Evolutionary conservation across 768 basidiomycete species (phyloP).

Genomic region (Chalciporus pseudorubinellus): DNA sequence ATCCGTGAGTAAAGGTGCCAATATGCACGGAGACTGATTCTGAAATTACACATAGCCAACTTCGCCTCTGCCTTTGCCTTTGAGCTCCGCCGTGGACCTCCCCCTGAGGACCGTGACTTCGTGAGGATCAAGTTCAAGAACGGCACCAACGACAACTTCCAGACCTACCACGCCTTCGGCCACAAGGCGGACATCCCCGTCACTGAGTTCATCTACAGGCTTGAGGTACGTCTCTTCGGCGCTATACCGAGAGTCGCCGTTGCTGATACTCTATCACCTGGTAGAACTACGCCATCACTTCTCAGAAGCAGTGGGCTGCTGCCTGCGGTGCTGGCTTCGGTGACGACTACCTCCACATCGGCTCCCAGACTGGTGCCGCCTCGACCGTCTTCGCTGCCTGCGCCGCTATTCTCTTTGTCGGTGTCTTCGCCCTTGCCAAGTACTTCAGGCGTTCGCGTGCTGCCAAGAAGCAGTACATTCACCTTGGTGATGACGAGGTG

Average conservation of each 20-base stretch:
- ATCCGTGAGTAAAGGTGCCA: conserved; percentile 52
- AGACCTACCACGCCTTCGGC: conserved; percentile 70
- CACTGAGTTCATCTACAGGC: conserved; percentile 81
- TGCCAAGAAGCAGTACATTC: conserved; percentile 33
- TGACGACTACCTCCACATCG: conserved; percentile 33
- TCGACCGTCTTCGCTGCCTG: conserved; percentile 34
- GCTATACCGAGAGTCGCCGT: background rate
- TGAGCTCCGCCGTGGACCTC: conserved; percentile 73
- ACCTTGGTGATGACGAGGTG: conserved; percentile 39
- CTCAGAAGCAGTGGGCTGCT: conserved; percentile 44
- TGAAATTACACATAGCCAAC: conserved; percentile 48
- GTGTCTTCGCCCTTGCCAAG: conserved; percentile 33
- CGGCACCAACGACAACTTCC: conserved; percentile 63
- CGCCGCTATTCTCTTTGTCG: conserved; percentile 37
- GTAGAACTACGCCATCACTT: conserved; percentile 45
- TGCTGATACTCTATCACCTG: background rate
- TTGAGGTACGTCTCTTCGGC: conserved; percentile 50
- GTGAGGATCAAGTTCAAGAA: conserved; percentile 85
- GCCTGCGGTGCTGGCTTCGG: conserved; percentile 35
- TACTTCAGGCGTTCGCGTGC: conserved; percentile 35
- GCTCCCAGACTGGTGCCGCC: conserved; percentile 29
- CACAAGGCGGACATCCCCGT: conserved; percentile 74
- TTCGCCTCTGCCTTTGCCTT: conserved; percentile 72
- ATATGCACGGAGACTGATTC: conserved; percentile 11
- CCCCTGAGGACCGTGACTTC: conserved; percentile 77